A percentile compares a stretch with the other conserved stretches of the same genome.
phyloP scores from a whole-genome alignment of 202 grass and related monocot genomes.

The Zoysia matrella region DNA sequence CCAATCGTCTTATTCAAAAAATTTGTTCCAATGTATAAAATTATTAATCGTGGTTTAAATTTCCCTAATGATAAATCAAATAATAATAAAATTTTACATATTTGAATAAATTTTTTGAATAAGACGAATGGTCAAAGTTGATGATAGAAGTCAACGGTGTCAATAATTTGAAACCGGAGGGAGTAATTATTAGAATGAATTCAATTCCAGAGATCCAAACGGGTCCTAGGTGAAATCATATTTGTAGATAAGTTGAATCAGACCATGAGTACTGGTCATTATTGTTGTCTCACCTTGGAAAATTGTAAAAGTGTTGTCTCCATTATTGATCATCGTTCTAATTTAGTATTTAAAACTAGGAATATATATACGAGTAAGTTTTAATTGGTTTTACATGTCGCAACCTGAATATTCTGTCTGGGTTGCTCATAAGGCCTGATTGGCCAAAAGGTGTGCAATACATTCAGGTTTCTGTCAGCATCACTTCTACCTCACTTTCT shows the following conservation, averaged over 20 bases:
- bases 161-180: no score
- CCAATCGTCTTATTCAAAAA: no score
- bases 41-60: no score
- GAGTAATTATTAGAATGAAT: no score
- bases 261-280: not conserved
- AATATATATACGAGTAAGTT: not conserved
- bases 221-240: no score
- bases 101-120: no score
- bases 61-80: no score
- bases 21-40: no score
- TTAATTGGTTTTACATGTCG: not conserved
- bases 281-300: not conserved
- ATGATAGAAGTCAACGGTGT: no score
- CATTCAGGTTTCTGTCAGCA: slow-evolving; percentile 48
- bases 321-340: not conserved
- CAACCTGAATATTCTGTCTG: not conserved
- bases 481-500: slow-evolving; percentile 27
- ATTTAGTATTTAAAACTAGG: not conserved
- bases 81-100: no score
- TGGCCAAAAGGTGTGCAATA: not conserved
- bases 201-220: no score
- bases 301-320: not conserved
- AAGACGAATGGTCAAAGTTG: no score
- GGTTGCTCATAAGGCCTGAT: not conserved
- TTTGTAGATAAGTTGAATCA: not conserved